A percentile compares a stretch with the other conserved stretches of the same genome.
Conservation (phyloP, 176 grass and related monocot genomes). For the Carex littledalei region DNA sequence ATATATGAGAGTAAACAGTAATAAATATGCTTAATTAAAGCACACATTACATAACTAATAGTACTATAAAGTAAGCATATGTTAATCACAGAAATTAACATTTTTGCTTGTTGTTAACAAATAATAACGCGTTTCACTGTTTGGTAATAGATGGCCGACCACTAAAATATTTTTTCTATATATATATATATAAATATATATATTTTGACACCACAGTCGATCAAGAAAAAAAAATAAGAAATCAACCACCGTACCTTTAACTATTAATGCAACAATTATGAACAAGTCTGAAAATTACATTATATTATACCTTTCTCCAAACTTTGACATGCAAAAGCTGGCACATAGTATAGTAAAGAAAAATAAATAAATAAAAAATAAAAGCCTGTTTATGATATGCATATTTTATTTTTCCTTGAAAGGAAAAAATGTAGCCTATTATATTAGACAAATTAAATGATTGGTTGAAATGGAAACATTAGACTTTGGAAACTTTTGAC, state of each 20-base stretch:
- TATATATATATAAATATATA: too few species aligned
- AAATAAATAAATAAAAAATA: not conserved
- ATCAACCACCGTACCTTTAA: not conserved
- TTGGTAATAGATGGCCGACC: not conserved
- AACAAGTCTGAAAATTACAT: not conserved
- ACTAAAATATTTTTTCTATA: not conserved
- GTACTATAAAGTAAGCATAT: not conserved
- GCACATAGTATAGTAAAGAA: not conserved
- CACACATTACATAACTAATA: not conserved
- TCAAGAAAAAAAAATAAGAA: too few species aligned
- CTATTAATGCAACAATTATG: not conserved
- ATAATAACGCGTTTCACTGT: not conserved
- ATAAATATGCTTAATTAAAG: not conserved
- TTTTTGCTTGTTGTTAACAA: not conserved
- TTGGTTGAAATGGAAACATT: not conserved
- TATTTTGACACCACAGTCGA: not conserved
- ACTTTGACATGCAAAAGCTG: not conserved
- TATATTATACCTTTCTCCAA: not conserved
- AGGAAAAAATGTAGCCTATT: not conserved
- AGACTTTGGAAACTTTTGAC: not conserved
- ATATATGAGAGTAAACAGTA: not conserved
- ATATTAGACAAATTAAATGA: not conserved
- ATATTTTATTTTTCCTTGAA: not conserved
- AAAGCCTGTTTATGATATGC: not conserved
- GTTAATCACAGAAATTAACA: not conserved